Base-by-base conservation (phyloP, 768 basidiomycete genomes). In the Phylloporus sp. region DNA sequence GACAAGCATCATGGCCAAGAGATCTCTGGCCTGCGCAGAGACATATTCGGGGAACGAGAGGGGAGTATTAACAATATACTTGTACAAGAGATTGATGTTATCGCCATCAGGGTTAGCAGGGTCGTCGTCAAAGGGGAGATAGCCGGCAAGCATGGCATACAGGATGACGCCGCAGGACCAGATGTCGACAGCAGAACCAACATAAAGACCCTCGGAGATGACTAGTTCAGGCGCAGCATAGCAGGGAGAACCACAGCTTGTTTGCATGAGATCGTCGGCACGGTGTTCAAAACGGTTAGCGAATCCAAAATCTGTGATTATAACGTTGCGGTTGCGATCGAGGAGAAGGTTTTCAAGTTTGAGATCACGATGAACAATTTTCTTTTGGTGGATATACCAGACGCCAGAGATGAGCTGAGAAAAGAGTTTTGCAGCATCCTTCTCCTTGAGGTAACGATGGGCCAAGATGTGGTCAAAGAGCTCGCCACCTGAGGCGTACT, bases 241-340 rank as follows among this genome's bases (percentile, higher is more conserved):
- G 68, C 96, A 99, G 0, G 96, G 96, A 23, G 86, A 89, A 14
- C 96, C 96, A 54, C 96, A 98, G 54, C 86, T 90, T 0, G 96
- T 98, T 62, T 96, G 93, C 96, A 98, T 98, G 54, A 98, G 81
- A 63, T 99, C 96, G 68, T 94, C 91, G 9, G 83, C 54, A 26
- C 83, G 82, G 61, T 95, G 90, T 66, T 95, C 91, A 64, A 98
- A 99, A 40, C 88, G 84, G 71, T 98, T 99, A 50, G 96, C 96
- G 60, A 98, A 99, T 11, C 96, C 96, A 66, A 99, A 99, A 66
- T 98, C 96, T 47, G 96, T 97, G 73, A 99, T 96, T 73, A 99
- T 95, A 55, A 99, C 91, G 63, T 99, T 98, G 41, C 96, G 83
- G 62, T 97, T 83, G 51, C 94, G 87, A 72, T 99, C 96, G 48